Evolutionary conservation across 371 early-diverging fungal species (phyloP), one percentile per base, ranked within the genome.

Genomic region (Mucor circinelloides): DNA sequence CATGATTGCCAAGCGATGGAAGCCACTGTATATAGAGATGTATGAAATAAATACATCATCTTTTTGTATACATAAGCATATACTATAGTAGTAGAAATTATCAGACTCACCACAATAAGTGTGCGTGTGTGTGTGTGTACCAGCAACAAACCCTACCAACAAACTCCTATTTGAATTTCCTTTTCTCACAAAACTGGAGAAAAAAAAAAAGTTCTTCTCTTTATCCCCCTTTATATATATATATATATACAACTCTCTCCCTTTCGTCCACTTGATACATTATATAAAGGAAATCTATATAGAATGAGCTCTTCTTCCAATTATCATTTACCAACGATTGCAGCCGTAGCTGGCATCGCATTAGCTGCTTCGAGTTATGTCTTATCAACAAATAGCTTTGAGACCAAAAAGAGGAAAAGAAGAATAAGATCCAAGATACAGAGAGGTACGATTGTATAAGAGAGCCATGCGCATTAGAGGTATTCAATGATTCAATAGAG

Each of bases 291-390:
- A 4, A 42, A n/a, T n/a, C 19, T n/a, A 21, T 21, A 23, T n/a
- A 48, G n/a, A 48, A 48, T 48, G 48, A 48, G 21, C 48, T 75
- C 83, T 40, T 81, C 82, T 27, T 76, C 78, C 58, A 80, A 79
- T 57, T 83, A 80, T 67, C 80, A 79, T 58, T 63, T 80, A 42
- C 81, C 83, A 13, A 76, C 83, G 27, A 75, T 83, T 63, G 83
- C 83, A 31, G 83, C 80, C 23, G 75, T 83, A 56, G 77, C 83
- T 25, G 81, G 83, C 15, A 72, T 83, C 32, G 83, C 81, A 40
- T 70, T 83, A 40, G 83, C 83, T 62, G 83, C 83, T 52, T 80
- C 80, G 12, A 64, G 76, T 40, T 80, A 79, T 73, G 80, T 75
- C 23, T 44, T 78, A 60, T 74, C 75, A 13, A 64, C 72, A 23